These are phyloP conservation scores for Fusarium clavum DNA, from an alignment of 2,329 filamentous ascomycete species.

Conservation along the genomic window DNA sequence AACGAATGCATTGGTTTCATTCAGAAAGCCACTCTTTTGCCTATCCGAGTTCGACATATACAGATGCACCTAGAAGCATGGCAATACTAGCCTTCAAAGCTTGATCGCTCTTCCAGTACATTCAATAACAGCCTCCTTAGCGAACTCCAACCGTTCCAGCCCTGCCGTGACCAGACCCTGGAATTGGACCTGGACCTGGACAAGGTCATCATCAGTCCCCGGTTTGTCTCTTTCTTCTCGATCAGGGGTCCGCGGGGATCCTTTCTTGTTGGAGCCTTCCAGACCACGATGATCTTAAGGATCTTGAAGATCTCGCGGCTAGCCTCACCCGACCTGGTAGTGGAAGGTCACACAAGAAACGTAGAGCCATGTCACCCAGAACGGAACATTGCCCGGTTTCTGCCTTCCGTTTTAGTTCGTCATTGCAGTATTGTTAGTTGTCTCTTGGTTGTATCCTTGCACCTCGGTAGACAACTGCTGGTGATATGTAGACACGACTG, in stretches of 20 bases:
- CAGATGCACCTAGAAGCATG: not conserved
- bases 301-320: conserved; percentile 57
- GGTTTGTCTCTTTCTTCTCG: conserved; percentile 61
- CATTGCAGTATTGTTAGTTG: not conserved
- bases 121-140: conserved; percentile 12
- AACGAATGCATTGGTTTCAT: not conserved
- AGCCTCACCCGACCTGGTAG: conserved; percentile 50
- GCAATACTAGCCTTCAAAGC: not conserved
- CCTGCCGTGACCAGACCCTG: not conserved
- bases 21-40: not conserved
- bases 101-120: not conserved
- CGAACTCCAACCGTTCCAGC: conserved; percentile 1
- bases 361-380: conserved; percentile 5
- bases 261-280: conserved; percentile 50
- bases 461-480: not conserved
- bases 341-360: conserved; percentile 16
- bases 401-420: conserved; percentile 37
- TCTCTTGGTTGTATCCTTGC: conserved; percentile 15
- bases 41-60: not conserved
- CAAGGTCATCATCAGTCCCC: conserved; percentile 2
- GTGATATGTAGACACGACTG: not conserved
- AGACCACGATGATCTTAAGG: conserved; percentile 54
- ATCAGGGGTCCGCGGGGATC: conserved; percentile 43
- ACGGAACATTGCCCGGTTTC: conserved; percentile 19
- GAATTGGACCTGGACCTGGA: not conserved